Percentiles rank a stretch among this genome's conserved stretches.
These are phyloP conservation scores for Solanum medicagineum DNA, from an alignment of 257 asterid species.

Conservation along the genomic window DNA sequence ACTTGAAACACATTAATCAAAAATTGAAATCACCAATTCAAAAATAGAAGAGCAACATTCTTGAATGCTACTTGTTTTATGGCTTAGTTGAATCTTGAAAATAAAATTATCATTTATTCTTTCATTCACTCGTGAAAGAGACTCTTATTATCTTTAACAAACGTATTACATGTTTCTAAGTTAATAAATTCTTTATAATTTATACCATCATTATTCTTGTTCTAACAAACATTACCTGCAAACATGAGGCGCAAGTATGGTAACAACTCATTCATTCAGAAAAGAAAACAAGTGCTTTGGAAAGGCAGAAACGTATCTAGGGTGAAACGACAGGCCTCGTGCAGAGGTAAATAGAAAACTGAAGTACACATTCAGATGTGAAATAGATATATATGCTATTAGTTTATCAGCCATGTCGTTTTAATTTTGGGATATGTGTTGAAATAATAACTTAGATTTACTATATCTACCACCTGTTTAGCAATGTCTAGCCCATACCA, in stretches of 20 bases:
- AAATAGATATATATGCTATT: neutral
- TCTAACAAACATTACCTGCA: neutral
- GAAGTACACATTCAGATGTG: neutral
- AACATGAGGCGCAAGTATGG: neutral
- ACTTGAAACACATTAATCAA: no score
- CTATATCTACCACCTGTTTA: neutral
- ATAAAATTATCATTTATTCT: no score
- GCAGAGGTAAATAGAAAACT: neutral
- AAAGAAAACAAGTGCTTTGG: neutral
- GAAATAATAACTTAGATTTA: neutral
- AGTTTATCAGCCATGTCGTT: neutral
- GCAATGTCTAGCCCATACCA: neutral
- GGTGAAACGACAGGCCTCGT: neutral
- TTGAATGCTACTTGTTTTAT: no score
- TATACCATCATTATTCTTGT: no score
- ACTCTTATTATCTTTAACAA: no score
- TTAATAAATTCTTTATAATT: no score
- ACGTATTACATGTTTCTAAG: no score
- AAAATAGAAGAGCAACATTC: no score
- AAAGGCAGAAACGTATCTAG: neutral
- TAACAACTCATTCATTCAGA: neutral
- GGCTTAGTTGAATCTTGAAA: fast-evolving
- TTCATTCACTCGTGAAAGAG: no score
- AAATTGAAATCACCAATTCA: no score
- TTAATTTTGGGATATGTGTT: neutral